phyloP scores from a whole-genome alignment of 108 stramenopile genomes.

The Schizochytrium sp. region DNA sequence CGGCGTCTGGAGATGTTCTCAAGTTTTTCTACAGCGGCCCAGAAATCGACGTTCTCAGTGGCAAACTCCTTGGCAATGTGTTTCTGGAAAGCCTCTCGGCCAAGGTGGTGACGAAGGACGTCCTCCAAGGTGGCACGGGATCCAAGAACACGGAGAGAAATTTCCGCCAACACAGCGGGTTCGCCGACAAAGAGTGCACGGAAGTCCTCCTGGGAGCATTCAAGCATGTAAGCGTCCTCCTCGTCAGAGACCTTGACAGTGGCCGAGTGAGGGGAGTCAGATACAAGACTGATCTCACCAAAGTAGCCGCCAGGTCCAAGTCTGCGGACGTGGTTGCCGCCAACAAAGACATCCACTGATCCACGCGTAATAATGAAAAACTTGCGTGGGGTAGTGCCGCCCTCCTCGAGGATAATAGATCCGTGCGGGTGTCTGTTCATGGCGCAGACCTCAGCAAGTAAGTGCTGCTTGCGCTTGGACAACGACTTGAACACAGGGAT shows the following conservation, averaged over 20 bases:
- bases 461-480: slow-evolving; percentile 44
- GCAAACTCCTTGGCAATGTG: slow-evolving; percentile 55
- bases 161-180: slow-evolving; percentile 49
- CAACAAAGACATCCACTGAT: slow-evolving; percentile 6
- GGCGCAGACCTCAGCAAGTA: slow-evolving; percentile 53
- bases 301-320: slow-evolving; percentile 45
- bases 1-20: slow-evolving; percentile 8
- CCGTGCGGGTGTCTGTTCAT: slow-evolving; percentile 42
- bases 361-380: slow-evolving; percentile 52
- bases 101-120: slow-evolving; percentile 44
- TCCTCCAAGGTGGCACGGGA: slow-evolving; percentile 51
- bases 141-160: slow-evolving; percentile 54
- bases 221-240: slow-evolving; percentile 48
- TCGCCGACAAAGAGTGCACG: slow-evolving; percentile 54
- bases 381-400: slow-evolving; percentile 52
- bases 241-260: slow-evolving; percentile 48
- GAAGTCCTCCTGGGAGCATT: slow-evolving; percentile 59
- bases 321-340: slow-evolving; percentile 42
- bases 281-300: slow-evolving; percentile 58
- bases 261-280: slow-evolving; percentile 56
- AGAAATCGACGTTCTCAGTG: slow-evolving; percentile 48
- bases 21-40: slow-evolving; percentile 48
- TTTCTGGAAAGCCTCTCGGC: slow-evolving; percentile 41
- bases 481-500: slow-evolving; percentile 61
- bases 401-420: background rate